These are phyloP conservation scores for Phytophthora multivora DNA, from an alignment of 352 stramenopile genomes.

Conservation along the genomic window DNA sequence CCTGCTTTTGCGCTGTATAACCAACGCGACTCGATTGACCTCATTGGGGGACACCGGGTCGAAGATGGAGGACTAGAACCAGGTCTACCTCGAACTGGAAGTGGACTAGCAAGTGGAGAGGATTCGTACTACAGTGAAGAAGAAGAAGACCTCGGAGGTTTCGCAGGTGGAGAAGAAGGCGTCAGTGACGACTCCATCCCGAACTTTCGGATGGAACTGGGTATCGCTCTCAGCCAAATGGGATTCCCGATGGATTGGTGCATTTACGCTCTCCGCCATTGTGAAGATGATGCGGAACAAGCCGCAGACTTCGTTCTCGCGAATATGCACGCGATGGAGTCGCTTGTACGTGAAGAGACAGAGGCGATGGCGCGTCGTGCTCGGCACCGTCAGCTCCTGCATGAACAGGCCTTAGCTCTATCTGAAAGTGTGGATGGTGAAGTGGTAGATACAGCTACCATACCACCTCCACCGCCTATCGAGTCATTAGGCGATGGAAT, in stretches of 20 bases:
- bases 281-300: conserved; percentile 84
- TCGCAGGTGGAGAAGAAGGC: conserved; percentile 33
- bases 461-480: conserved; percentile 30
- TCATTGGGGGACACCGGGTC: conserved; percentile 84
- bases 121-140: conserved; percentile 87
- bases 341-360: conserved; percentile 74
- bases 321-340: conserved; percentile 86
- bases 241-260: conserved; percentile 90
- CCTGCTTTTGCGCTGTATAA: conserved; percentile 89
- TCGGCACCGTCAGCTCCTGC: conserved; percentile 52
- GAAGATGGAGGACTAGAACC: conserved; percentile 58
- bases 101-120: conserved; percentile 47
- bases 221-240: conserved; percentile 83
- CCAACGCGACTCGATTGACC: conserved; percentile 85
- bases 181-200: conserved; percentile 48
- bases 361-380: conserved; percentile 54
- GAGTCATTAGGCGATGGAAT: neutral
- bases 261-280: conserved; percentile 80
- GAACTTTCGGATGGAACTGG: conserved; percentile 87
- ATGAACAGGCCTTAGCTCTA: conserved; percentile 31
- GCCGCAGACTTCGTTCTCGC: conserved; percentile 84
- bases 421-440: conserved; percentile 26
- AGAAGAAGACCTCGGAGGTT: conserved; percentile 60
- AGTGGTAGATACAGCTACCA: neutral
- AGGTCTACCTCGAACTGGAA: conserved; percentile 36